Base-by-base conservation (phyloP, 106 monocot genomes). In the Platanthera guangdongensis region DNA sequence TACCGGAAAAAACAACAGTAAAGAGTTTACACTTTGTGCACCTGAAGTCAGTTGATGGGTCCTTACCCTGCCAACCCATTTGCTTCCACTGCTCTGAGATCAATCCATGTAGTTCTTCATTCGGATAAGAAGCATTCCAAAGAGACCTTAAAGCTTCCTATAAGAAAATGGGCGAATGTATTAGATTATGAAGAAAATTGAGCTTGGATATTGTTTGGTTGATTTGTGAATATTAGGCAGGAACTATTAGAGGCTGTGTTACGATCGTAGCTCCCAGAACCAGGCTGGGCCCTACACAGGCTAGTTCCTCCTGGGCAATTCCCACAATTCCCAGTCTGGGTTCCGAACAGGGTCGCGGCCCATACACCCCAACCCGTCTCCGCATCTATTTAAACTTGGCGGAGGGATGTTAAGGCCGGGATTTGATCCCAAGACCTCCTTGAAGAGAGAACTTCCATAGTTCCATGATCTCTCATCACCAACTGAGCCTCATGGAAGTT, bases 31-130 rank as follows among this genome's bases (percentile, higher is more conserved):
- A 74, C 65, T 32, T 74, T 54, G 10, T 52, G 10, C 57, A 92
- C 95, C 95, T 91, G 82, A 97, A 97, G 83, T 97, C 93, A 73
- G 93, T 96, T 32, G 96, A 96, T 60, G 93, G 93, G 71, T 93
- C 96, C 80, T 91, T 93, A 25, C 90, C 96, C 80, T 96, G 96
- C 93, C 96, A 96, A 63, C 96, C 96, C 96, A 93, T 96, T 85
- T 96, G 89, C 51, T 93, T 93, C 96, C 93, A 93, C 55, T 97
- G 93, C 5, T 97, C 93, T 69, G 96, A 97, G 78, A 97, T 83
- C 75, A 97, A 76, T 75, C 68, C 93, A 49, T 74, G 75, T 54
- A 93, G 81, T 80, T 93, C 87, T 57, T 76, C 78, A 57, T 74
- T 81, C 57, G 95, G 95, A 86, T 83, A 96, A 59, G 93, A 78